Base-by-base conservation (phyloP, 352 stramenopile species). In the Phytophthora pisi region DNA sequence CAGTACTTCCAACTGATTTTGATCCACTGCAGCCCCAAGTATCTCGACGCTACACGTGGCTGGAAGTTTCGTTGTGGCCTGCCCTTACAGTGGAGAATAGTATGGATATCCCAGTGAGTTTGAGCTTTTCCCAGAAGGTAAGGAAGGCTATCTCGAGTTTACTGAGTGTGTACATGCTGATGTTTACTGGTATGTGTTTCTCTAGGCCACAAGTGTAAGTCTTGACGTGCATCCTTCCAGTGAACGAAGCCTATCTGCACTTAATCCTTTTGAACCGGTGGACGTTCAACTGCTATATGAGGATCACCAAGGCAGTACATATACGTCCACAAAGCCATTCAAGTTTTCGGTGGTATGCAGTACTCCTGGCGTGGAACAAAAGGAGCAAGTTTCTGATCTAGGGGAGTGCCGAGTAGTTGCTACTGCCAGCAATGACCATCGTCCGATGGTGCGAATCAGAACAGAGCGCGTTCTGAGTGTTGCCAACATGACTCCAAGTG, bases 21-120 rank as follows among this genome's bases (percentile, higher is more conserved):
- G 77, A 89, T 28, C 65, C 64, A 7, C 47, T 75, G 43, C 79
- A 74, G 47, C 68, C 75, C 1, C 77, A 77, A 9, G 47, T 83
- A 34, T 74, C 74, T 2, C 68, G 75, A 55, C 64, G 78, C 2
- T 89, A 85, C 56, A 70, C 77, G 26, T 89, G 81, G 81, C 72
- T 88, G 62, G 81, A 86, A 46, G 42, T 82, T 36, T 76, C 69
- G 18, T 62, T 89, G 11, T 84, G 73, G 61, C 78, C 81, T 43
- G 79, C 75, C 30, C 57, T 89, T 8, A 66, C 49, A 20, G 56
- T 84, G 18, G 62, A 80, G 20, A 88, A 89, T 67, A 72, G 10
- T 0, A 75, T 66, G 40, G 69, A 82, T 51, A 51, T 72, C 20
- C 43, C 51, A 5, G 28, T 84, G 50, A n/a, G 7, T 9, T 58